Base-by-base conservation (phyloP, 192 early-diverging fungal genomes). In the Coemansia sp. region DNA sequence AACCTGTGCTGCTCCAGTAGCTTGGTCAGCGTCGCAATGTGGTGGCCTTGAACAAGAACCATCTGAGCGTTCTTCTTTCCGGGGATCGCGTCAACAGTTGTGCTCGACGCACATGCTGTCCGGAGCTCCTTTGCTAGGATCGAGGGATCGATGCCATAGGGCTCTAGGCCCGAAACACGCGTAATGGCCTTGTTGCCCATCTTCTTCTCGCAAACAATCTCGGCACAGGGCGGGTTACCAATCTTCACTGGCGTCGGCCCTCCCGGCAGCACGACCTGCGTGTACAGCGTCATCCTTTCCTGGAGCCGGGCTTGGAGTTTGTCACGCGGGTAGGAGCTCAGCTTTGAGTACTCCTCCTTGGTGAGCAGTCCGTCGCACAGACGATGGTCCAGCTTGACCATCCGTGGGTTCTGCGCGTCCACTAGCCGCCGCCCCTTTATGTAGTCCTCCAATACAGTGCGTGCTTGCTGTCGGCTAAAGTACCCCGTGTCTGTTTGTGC, bases 261-360 rank as follows among this genome's bases (percentile, higher is more conserved):
- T 19, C 69, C 75, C 0, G 80, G 75, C 8, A 83, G 13, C 7
- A 62, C 16, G 1, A 83, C 61, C 46, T 67, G 72, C 37, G 80
- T 83, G 60, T 75, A 77, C 62, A 83, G 50, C 63, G 69, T 77
- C 80, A 83, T 83, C 46, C 43, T 66, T 33, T 83, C 80, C 46
- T 83, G 80, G 19, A 83, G 50, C 11, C 80, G 72, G 23, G 69
- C 46, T 28, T 83, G 66, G 26, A 92, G 80, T 60, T 87, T 85
- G 66, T 93, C 90, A 32, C 90, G 82, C 16, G 74, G 72, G 30
- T 90, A 72, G 17, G 67, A 49, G 23, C 85, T 75, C 40, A 90
- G 67, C 46, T 85, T 83, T 11, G 82, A 74, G 42, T 88, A 87
- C 70, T 94, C 93, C 55, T 85, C 85, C 69, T 91, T 92, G n/a